Percentiles rank a stretch among this genome's conserved stretches.
Evolutionary conservation across 2,329 filamentous ascomycete species (phyloP).

Genomic region (Sordariomycetes sp.): DNA sequence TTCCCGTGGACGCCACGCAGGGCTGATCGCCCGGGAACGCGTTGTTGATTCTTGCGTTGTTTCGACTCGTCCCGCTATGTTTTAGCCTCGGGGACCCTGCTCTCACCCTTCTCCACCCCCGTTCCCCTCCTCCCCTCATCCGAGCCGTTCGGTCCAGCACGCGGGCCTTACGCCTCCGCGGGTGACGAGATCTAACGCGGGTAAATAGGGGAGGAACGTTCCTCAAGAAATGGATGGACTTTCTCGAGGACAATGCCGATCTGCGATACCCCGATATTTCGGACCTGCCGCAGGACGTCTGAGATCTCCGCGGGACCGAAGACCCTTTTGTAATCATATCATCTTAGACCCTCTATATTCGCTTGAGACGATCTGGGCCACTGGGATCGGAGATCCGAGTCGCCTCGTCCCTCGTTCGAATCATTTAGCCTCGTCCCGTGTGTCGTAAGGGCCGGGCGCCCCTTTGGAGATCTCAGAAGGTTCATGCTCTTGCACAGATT

Average conservation of each 20-base stretch:
- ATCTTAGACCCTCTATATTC: background rate
- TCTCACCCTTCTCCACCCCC: background rate
- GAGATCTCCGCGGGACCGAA: background rate
- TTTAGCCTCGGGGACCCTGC: conserved; percentile 2
- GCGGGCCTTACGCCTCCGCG: background rate
- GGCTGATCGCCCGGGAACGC: background rate
- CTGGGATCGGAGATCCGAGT: background rate
- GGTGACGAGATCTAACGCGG: background rate
- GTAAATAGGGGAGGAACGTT: conserved; percentile 65
- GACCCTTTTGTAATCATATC: background rate
- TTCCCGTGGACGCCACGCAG: background rate
- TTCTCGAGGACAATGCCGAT: conserved; percentile 82
- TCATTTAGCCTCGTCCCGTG: background rate
- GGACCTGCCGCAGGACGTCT: conserved; percentile 15
- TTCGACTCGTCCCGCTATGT: background rate
- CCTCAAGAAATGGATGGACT: conserved; percentile 83
- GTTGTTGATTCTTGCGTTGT: background rate
- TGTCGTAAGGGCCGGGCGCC: background rate
- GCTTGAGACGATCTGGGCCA: background rate
- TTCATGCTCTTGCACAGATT: background rate
- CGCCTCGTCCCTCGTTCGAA: background rate
- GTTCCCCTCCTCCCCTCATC: background rate
- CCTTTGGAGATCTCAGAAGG: background rate
- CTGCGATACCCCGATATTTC: conserved; percentile 71
- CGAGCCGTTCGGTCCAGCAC: background rate